A percentile compares a stretch with the other conserved stretches of the same genome.
These are phyloP conservation scores for Boletus mariae DNA, from an alignment of 1,284 basidiomycete genomes.

Conservation along the genomic window DNA sequence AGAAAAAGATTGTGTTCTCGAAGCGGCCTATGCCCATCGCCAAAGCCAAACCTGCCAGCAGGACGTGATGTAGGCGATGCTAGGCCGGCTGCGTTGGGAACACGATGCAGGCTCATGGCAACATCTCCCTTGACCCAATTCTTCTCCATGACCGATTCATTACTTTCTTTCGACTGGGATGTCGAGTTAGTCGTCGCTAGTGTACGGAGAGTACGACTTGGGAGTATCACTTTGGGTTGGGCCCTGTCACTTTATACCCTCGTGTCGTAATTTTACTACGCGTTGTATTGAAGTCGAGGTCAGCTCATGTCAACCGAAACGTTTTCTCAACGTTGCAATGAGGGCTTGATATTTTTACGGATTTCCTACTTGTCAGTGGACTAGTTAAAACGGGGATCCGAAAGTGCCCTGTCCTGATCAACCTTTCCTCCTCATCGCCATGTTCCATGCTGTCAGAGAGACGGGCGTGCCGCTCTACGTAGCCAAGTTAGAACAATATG, in stretches of 20 bases:
- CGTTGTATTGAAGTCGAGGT: constrained; percentile 5
- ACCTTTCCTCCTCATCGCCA: constrained; percentile 1
- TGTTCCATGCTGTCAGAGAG: constrained; percentile 21
- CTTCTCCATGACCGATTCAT: too few species aligned
- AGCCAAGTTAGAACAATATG: constrained; percentile 25
- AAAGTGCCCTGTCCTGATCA: not conserved
- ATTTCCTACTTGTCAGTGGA: too few species aligned
- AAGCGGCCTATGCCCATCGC: constrained; percentile 70
- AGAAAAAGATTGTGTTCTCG: constrained; percentile 74
- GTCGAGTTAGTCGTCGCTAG: constrained; percentile 6
- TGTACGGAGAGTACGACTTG: too few species aligned
- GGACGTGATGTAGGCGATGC: not conserved
- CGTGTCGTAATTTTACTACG: constrained; percentile 8
- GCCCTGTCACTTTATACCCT: not conserved
- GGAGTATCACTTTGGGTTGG: too few species aligned
- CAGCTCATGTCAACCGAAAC: constrained; percentile 21
- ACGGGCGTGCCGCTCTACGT: constrained; percentile 24
- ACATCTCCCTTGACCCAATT: too few species aligned
- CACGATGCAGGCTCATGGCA: too few species aligned
- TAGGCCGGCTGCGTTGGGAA: not conserved
- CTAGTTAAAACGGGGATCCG: constrained; percentile 14
- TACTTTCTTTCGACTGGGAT: too few species aligned
- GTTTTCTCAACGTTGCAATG: constrained; percentile 31
- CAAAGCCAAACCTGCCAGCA: constrained; percentile 30
- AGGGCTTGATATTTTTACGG: not conserved